These are phyloP conservation scores for Daldinia sp. DNA, from an alignment of 2,329 filamentous ascomycete species.

Conservation along the genomic window DNA sequence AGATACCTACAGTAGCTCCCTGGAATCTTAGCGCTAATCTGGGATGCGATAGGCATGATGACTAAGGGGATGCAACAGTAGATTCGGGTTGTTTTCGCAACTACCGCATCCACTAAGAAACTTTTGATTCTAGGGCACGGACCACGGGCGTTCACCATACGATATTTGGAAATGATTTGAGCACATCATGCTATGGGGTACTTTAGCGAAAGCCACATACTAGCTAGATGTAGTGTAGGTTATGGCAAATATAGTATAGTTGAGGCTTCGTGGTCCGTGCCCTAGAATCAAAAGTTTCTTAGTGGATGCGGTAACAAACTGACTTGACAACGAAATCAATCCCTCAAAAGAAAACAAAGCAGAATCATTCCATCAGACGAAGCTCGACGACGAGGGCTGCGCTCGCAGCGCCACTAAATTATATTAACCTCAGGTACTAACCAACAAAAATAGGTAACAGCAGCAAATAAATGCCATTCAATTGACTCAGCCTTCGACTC, in stretches of 20 bases:
- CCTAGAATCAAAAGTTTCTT: too few species aligned
- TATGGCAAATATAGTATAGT: too few species aligned
- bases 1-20: not conserved
- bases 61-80: slow-evolving; percentile 23
- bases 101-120: too few species aligned
- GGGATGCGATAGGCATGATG: slow-evolving; percentile 10
- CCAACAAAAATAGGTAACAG: slow-evolving; percentile 31
- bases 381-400: slow-evolving; percentile 39
- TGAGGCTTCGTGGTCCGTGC: too few species aligned
- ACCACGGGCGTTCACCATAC: too few species aligned
- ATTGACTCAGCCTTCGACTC: not conserved
- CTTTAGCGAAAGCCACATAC: too few species aligned
- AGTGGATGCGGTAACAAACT: too few species aligned
- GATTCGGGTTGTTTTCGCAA: slow-evolving; percentile 32
- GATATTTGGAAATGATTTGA: too few species aligned
- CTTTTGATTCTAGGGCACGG: too few species aligned
- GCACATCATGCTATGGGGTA: too few species aligned
- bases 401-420: slow-evolving; percentile 28
- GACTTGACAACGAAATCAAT: slow-evolving; percentile 27
- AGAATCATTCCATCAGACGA: slow-evolving; percentile 25
- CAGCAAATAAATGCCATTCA: slow-evolving; percentile 15
- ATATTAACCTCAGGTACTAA: slow-evolving; percentile 42
- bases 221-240: too few species aligned
- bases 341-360: slow-evolving; percentile 41
- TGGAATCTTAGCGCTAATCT: slow-evolving; percentile 7